A percentile compares a stretch with the other conserved stretches of the same genome.
These are phyloP conservation scores for Avena sativa DNA, from an alignment of 176 grass and related monocot genomes.

Conservation along the genomic window DNA sequence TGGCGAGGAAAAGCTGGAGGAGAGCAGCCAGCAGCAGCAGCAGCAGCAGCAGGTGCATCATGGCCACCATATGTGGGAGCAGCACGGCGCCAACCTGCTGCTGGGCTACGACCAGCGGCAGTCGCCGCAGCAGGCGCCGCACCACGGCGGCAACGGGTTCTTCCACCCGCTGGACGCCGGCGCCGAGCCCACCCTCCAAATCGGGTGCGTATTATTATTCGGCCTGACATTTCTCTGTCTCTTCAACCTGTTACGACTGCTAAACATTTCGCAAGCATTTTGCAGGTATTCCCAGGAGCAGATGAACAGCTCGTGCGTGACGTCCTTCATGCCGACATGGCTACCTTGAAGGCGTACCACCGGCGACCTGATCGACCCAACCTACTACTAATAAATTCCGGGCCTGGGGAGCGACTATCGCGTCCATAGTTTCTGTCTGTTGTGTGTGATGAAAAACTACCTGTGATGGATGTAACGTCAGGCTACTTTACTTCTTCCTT, in stretches of 20 bases:
- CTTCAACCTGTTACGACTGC: neutral
- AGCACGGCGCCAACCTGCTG: slow-evolving; percentile 62
- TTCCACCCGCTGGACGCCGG: slow-evolving; percentile 71
- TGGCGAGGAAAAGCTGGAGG: slow-evolving; percentile 68
- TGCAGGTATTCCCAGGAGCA: slow-evolving; percentile 79
- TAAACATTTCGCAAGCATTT: neutral
- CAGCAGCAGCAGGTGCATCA: slow-evolving; percentile 53
- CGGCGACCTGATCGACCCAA: neutral
- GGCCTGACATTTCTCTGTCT: neutral
- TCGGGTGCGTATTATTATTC: slow-evolving; percentile 54
- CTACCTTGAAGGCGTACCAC: slow-evolving; percentile 54
- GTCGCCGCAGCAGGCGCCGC: slow-evolving; percentile 55
- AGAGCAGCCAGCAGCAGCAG: slow-evolving; percentile 63
- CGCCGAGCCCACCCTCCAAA: slow-evolving; percentile 83
- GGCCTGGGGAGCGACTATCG: neutral
- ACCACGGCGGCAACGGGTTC: slow-evolving; percentile 69
- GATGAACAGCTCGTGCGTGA: slow-evolving; percentile 63
- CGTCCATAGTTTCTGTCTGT: neutral
- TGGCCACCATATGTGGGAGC: slow-evolving; percentile 69
- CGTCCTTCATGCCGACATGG: slow-evolving; percentile 79
- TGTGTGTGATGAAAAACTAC: neutral
- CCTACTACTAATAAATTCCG: slow-evolving; percentile 37
- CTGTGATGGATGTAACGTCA: slow-evolving; percentile 21
- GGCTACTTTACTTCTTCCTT: neutral
- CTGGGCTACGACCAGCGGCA: slow-evolving; percentile 63